Evolutionary conservation across 179 eudicot species (phyloP), one percentile per base, ranked within the genome.

Genomic region (Silene coronaria): DNA sequence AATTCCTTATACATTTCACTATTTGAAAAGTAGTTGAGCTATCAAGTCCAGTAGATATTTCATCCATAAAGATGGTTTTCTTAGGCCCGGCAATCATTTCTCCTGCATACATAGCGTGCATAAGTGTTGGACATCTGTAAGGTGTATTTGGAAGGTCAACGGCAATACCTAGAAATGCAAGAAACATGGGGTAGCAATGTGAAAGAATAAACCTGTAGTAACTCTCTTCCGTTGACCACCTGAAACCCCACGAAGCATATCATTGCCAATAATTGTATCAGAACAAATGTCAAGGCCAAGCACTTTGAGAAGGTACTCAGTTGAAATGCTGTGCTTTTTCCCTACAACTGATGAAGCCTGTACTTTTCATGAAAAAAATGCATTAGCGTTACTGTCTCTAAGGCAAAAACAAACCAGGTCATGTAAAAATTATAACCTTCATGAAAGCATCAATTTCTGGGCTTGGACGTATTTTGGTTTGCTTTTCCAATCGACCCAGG

Each of bases 51-150:
- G 95, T 92, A 28, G 97, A 92, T 77, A 94, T 94, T 82, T 95
- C 97, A 83, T 94, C 98, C 98, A 94, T 90, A 32, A 92, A 90
- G 62, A 92, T 89, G 28, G 97, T 89, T 85, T 94, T 94, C 70
- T 90, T 77, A 45, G 97, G 98, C 63, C 97, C 98, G 64, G 90
- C 94, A 67, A 92, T 76, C 97, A 94, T 94, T 84, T 92, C 98
- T 69, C 98, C 97, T 92, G 81, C 79, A 78, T 24, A 58, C 36
- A 64, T 42, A 10, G 4, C 45, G 34, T 46, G 71, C 60, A 17
- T 23, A 19, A 45, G 24, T 10, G 13, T 75, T 61, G 70, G 22
- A 42, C 12, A 32, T 23, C 36, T n/a, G 58, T 62, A 26, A 17
- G 36, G 36, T 27, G 14, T 13, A 63, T 26, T 58, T 5, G 62